Evolutionary conservation across 306 rosid species (phyloP).

Genomic region (barrel medic (Medicago truncatula)): MtrunA17r5.0-ANR NC_053042.1:56283001-56283500

Average conservation of each 20-base stretch:
- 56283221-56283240: constrained; percentile 92
- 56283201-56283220: constrained; percentile 95
- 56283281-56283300: constrained; percentile 34
- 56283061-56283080: constrained; percentile 30
- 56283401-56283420: constrained; percentile 69
- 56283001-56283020: constrained; percentile 90
- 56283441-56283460: neutral
- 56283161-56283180: neutral
- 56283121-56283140: constrained; percentile 27
- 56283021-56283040: constrained; percentile 36
- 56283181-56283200: neutral
- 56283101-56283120: constrained; percentile 20
- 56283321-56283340: neutral
- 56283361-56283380: constrained; percentile 75
- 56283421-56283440: constrained; percentile 57
- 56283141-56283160: constrained; percentile 12
- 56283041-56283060: constrained; percentile 35
- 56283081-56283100: constrained; percentile 15
- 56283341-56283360: constrained; percentile 22
- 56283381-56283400: constrained; percentile 72
- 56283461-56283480: neutral
- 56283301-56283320: neutral
- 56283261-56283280: constrained; percentile 77
- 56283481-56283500: neutral
- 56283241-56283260: constrained; percentile 95